Percentiles rank a stretch among this genome's conserved stretches.
Conservation (phyloP, 2,329 filamentous ascomycete genomes). For the Coniochaeta hoffmannii region DNA sequence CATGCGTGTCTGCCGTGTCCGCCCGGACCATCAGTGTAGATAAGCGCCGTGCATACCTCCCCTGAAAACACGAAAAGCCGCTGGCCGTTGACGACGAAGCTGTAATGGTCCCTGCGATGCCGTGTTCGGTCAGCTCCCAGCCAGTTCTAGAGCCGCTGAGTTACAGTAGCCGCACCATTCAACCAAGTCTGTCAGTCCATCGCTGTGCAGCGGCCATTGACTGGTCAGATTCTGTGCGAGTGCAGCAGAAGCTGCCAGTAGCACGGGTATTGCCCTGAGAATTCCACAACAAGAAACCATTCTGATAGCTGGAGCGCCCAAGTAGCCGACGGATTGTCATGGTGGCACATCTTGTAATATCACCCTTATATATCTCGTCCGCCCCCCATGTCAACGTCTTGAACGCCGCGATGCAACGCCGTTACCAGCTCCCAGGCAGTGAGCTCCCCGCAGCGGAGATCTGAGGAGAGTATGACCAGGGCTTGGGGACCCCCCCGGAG, state of each 20-base stretch:
- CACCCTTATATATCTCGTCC: background rate
- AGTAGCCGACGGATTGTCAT: background rate
- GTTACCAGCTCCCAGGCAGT: background rate
- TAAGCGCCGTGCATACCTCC: slow-evolving; percentile 26
- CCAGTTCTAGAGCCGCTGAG: background rate
- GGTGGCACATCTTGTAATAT: background rate
- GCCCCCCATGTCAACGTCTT: background rate
- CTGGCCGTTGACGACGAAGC: slow-evolving; percentile 31
- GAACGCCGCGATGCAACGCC: background rate
- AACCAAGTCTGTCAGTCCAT: slow-evolving; percentile 12
- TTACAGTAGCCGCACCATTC: slow-evolving; percentile 8
- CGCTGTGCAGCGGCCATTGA: slow-evolving; percentile 13
- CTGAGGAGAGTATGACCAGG: background rate
- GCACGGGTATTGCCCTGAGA: background rate
- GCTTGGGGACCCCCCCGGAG: background rate
- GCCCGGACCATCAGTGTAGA: too few relatives aligned
- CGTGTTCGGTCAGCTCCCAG: background rate
- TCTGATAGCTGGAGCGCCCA: background rate
- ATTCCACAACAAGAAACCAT: background rate
- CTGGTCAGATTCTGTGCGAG: background rate
- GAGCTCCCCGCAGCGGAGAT: background rate
- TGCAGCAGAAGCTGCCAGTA: background rate
- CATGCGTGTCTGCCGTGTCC: background rate
- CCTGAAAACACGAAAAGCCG: slow-evolving; percentile 34
- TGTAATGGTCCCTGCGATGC: slow-evolving; percentile 29